Conservation (phyloP, 2,329 filamentous ascomycete genomes). For the Blastomyces gilchristii region DNA sequence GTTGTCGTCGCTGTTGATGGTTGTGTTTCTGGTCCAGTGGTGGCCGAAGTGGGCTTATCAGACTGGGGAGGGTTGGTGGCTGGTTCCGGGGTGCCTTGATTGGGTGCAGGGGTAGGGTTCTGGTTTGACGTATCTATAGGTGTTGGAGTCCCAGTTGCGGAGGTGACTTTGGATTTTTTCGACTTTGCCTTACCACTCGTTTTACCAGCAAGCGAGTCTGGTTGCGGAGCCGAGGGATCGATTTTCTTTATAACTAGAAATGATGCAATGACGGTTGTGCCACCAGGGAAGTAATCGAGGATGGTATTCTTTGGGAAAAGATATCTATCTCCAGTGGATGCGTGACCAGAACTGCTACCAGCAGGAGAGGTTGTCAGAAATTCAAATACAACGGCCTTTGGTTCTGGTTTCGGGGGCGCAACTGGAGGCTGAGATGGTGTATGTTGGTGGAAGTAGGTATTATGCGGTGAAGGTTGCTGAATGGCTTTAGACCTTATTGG, state of each 20-base stretch:
- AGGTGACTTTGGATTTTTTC: slow-evolving; percentile 25
- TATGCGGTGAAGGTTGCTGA: slow-evolving; percentile 24
- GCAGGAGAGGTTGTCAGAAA: slow-evolving; percentile 35
- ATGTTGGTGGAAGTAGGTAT: slow-evolving; percentile 24
- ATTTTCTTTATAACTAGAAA: slow-evolving; percentile 39
- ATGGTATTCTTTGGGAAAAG: slow-evolving; percentile 41
- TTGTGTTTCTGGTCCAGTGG: slow-evolving; percentile 10
- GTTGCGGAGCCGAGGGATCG: slow-evolving; percentile 25
- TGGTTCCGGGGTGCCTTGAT: slow-evolving; percentile 19
- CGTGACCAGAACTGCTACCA: slow-evolving; percentile 30
- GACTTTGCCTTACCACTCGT: slow-evolving; percentile 27
- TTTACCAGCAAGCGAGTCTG: slow-evolving; percentile 18
- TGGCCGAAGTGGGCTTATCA: slow-evolving; percentile 9
- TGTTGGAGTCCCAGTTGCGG: slow-evolving; percentile 14
- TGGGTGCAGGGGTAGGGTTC: not conserved
- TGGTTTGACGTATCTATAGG: slow-evolving; percentile 17
- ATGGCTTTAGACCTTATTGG: slow-evolving; percentile 30
- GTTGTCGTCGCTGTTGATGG: slow-evolving; percentile 13
- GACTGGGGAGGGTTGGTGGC: slow-evolving; percentile 3
- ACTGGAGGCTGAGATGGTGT: slow-evolving; percentile 20
- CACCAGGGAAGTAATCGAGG: slow-evolving; percentile 38
- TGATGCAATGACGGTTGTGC: slow-evolving; percentile 38
- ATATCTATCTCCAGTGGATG: slow-evolving; percentile 38
- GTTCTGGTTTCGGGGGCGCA: slow-evolving; percentile 29
- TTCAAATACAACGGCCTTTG: slow-evolving; percentile 41